Conservation (phyloP, 2,329 filamentous ascomycete genomes). For the Penicillium carneum region DNA sequence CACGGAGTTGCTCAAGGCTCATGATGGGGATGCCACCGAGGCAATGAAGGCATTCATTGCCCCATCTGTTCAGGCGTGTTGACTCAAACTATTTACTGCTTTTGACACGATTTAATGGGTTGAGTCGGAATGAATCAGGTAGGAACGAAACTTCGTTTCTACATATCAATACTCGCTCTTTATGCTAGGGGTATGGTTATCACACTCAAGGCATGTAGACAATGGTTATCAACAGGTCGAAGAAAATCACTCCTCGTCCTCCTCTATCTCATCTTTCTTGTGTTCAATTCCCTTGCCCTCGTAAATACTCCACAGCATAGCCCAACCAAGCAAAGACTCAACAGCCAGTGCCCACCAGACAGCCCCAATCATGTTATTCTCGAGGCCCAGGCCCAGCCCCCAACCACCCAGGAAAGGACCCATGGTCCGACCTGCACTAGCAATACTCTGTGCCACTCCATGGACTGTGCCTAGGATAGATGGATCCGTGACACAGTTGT, state of each 20-base stretch:
- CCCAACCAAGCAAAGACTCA: conserved; percentile 64
- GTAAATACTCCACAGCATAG: conserved; percentile 66
- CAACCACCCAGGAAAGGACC: conserved; percentile 64
- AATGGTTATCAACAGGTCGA: not conserved
- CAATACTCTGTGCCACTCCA: conserved; percentile 64
- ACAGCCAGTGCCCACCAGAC: conserved; percentile 65
- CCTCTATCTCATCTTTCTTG: conserved; percentile 33
- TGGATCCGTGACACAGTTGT: conserved; percentile 66
- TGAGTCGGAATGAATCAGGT: not conserved
- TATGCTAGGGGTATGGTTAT: not conserved
- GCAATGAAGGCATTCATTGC: conserved; percentile 54
- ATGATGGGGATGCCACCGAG: conserved; percentile 54
- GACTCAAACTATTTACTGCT: not conserved
- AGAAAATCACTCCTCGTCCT: conserved; percentile 23
- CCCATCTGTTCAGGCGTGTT: conserved; percentile 32
- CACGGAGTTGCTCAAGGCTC: conserved; percentile 55
- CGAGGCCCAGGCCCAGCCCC: conserved; percentile 62
- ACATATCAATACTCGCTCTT: not conserved
- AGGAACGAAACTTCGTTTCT: not conserved
- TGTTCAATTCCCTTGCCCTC: conserved; percentile 70
- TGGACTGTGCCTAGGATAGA: conserved; percentile 65
- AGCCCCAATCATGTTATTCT: conserved; percentile 62
- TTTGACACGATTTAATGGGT: not conserved
- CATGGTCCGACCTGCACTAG: conserved; percentile 62
- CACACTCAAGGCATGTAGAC: not conserved